Percentiles rank a stretch among this genome's conserved stretches.
phyloP scores from a whole-genome alignment of 1,284 basidiomycete genomes.

The Tremellales sp. region DNA sequence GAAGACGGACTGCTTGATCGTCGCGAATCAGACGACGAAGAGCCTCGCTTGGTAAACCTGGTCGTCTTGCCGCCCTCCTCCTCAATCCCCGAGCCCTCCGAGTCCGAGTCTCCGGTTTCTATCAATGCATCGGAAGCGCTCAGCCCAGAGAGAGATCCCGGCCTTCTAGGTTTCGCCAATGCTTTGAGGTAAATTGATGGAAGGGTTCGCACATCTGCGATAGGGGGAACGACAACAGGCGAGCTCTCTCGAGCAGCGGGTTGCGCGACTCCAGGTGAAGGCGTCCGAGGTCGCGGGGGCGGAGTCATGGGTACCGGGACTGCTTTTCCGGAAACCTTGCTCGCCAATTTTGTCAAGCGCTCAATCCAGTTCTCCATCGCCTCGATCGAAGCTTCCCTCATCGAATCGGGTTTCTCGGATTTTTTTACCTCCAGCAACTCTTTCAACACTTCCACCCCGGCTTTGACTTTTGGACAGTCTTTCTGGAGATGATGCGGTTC shows the following conservation, averaged over 20 bases:
- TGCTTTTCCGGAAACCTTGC: constrained; percentile 15
- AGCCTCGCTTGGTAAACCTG: background rate
- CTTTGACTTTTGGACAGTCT: constrained; percentile 29
- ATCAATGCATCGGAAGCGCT: constrained; percentile 43
- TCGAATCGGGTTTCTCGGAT: constrained; percentile 7
- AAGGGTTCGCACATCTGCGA: background rate
- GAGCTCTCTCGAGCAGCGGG: too few species aligned
- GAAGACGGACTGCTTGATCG: background rate
- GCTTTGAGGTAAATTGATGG: constrained; percentile 31
- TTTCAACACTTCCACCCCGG: constrained; percentile 19
- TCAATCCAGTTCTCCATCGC: constrained; percentile 31
- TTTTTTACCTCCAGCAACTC: constrained; percentile 15
- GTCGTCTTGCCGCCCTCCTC: background rate
- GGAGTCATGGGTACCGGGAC: background rate
- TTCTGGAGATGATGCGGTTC: constrained; percentile 25
- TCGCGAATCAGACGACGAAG: background rate
- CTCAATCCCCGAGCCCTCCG: constrained; percentile 4
- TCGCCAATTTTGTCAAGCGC: constrained; percentile 16
- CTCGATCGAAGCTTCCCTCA: constrained; percentile 14
- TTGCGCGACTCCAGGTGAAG: background rate
- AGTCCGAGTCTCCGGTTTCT: constrained; percentile 26
- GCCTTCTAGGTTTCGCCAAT: constrained; percentile 18
- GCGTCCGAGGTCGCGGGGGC: background rate
- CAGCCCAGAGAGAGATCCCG: constrained; percentile 35
- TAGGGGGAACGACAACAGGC: too few species aligned